Conservation (phyloP, 345 rosid species). For the Pistacia vera region DNA sequence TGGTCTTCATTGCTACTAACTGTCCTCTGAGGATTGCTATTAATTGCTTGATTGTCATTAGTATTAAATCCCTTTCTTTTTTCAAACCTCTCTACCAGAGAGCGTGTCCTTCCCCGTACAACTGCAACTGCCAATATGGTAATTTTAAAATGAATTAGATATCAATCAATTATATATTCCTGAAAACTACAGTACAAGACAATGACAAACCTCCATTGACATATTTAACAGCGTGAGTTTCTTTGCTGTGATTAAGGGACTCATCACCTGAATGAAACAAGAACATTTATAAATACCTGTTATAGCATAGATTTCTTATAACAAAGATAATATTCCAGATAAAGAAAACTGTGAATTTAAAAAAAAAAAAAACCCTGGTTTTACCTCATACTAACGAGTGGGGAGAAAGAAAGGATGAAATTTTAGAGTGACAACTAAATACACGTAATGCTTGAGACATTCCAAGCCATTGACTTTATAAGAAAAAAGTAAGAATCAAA, state of each 20-base stretch:
- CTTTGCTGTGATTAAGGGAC: constrained; percentile 38
- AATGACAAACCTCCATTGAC: constrained; percentile 89
- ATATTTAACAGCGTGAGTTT: constrained; percentile 55
- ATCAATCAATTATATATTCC: constrained; percentile 11
- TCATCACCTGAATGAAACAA: constrained; percentile 50
- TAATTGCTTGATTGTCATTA: constrained; percentile 43
- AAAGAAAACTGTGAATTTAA: not conserved
- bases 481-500: not conserved
- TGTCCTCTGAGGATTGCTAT: constrained; percentile 23
- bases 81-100: constrained; percentile 94
- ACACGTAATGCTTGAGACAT: not conserved
- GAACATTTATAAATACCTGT: constrained; percentile 23
- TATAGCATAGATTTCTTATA: constrained; percentile 12
- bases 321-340: constrained; percentile 4
- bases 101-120: constrained; percentile 83
- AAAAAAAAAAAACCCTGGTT: not conserved
- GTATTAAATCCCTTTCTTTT: constrained; percentile 48
- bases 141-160: constrained; percentile 28
- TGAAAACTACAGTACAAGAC: constrained; percentile 21
- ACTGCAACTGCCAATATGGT: constrained; percentile 77
- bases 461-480: not conserved
- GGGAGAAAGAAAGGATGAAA: not conserved
- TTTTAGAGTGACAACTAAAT: not conserved
- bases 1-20: constrained; percentile 22
- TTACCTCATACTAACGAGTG: not conserved